Conservation (phyloP, 129 eudicot species). For the Flaveria robusta region DNA sequence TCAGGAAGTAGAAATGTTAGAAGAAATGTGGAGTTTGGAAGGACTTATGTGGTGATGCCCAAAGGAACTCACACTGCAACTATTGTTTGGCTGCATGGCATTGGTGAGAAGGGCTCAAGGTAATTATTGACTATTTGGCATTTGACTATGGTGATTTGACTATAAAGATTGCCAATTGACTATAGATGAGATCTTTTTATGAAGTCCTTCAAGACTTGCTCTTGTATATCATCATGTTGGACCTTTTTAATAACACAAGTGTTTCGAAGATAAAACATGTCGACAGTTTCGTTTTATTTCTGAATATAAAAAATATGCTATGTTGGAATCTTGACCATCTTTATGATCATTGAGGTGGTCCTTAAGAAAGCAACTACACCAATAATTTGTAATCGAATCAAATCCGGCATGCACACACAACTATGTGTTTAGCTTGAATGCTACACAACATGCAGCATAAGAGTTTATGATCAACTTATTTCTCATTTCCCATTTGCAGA, state of each 20-base stretch:
- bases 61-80: conserved; percentile 80
- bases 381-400: conserved; percentile 15
- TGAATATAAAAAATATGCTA: conserved; percentile 23
- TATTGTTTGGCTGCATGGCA: conserved; percentile 87
- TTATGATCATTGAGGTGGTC: conserved; percentile 28
- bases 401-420: conserved; percentile 5
- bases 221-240: background rate
- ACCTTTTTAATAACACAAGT: background rate
- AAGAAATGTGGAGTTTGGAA: conserved; percentile 62
- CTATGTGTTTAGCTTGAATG: conserved; percentile 23
- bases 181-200: background rate
- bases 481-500: background rate
- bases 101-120: conserved; percentile 90
- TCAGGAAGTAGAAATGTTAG: conserved; percentile 58
- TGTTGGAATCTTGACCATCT: conserved; percentile 34
- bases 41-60: conserved; percentile 90
- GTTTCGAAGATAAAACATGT: conserved; percentile 21
- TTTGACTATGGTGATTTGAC: conserved; percentile 25
- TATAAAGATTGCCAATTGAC: background rate
- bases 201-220: conserved; percentile 2
- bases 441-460: conserved; percentile 19
- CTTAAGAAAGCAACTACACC: conserved; percentile 16
- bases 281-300: conserved; percentile 9
- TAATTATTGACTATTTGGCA: conserved; percentile 27
- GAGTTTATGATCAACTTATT: conserved; percentile 9